These are phyloP conservation scores for Reutealis trisperma DNA, from an alignment of 345 rosid genomes.

Conservation along the genomic window DNA sequence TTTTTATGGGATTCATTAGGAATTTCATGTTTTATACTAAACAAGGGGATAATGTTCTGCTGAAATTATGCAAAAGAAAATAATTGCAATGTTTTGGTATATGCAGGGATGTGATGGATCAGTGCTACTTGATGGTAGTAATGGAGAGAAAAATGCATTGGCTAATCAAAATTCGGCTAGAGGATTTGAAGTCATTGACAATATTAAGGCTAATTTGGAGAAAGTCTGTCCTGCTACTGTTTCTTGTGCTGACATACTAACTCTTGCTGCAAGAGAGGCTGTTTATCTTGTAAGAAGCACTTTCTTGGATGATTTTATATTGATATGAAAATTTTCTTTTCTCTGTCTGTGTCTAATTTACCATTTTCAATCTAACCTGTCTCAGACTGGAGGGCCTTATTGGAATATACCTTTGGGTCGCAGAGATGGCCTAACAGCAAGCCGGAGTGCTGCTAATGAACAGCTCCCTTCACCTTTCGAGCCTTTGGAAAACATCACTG, in stretches of 20 bases:
- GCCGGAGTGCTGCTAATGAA: conserved; percentile 47
- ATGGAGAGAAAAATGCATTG: conserved; percentile 52
- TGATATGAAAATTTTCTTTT: too few species aligned
- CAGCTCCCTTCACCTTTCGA: conserved; percentile 62
- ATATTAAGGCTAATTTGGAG: conserved; percentile 56
- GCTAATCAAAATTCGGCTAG: conserved; percentile 55
- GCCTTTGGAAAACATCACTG: conserved; percentile 54
- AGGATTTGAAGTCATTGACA: conserved; percentile 64
- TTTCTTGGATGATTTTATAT: neutral
- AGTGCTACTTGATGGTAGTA: conserved; percentile 52
- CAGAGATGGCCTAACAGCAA: conserved; percentile 55
- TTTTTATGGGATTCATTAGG: too few species aligned
- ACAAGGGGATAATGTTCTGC: neutral
- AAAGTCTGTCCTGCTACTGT: conserved; percentile 58
- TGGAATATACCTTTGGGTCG: conserved; percentile 64
- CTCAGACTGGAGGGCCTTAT: conserved; percentile 53
- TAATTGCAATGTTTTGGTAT: neutral
- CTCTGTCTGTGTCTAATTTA: neutral
- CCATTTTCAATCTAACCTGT: neutral
- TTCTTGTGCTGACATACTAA: conserved; percentile 62
- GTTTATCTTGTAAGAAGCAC: conserved; percentile 42
- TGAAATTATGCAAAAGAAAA: neutral
- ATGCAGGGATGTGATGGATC: conserved; percentile 72
- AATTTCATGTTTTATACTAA: too few species aligned
- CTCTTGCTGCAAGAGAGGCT: conserved; percentile 65